Evolutionary conservation across 306 rosid species (phyloP).

Genomic region (Calophaca sinica): DNA sequence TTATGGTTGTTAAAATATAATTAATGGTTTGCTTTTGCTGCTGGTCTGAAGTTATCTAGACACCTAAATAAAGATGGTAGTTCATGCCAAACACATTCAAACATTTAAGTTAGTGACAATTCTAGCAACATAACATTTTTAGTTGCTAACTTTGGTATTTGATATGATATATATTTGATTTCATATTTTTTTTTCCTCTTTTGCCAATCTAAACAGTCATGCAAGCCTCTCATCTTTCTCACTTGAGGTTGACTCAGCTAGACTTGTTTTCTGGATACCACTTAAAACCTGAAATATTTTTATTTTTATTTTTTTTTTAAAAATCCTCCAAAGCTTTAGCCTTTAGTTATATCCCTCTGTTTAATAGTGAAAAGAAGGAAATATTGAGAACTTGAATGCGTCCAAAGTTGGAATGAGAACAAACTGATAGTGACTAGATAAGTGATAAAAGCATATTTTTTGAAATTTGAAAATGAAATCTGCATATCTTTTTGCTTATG

Average conservation of each 20-base stretch:
- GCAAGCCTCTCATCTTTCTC: slow-evolving; percentile 9
- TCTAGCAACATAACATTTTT: no score
- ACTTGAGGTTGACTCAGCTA: slow-evolving; percentile 16
- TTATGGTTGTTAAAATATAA: no score
- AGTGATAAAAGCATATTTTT: neutral
- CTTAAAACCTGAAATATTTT: slow-evolving; percentile 12
- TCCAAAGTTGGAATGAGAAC: slow-evolving; percentile 15
- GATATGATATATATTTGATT: slow-evolving; percentile 7
- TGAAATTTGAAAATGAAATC: slow-evolving; percentile 20
- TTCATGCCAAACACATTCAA: no score
- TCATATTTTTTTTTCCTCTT: neutral
- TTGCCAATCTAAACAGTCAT: slow-evolving; percentile 18
- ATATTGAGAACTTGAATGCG: neutral
- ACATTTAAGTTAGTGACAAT: no score
- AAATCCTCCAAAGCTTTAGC: neutral
- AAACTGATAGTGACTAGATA: neutral
- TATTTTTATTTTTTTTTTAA: no score
- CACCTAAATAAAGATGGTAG: no score
- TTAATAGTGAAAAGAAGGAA: slow-evolving; percentile 29
- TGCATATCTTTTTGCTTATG: slow-evolving; percentile 15
- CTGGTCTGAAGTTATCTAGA: no score
- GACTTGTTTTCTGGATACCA: slow-evolving; percentile 30
- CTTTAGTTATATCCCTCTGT: slow-evolving; percentile 1
- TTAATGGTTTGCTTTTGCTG: no score
- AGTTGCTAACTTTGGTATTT: slow-evolving; percentile 20